Percentiles rank a stretch among this genome's conserved stretches.
These are phyloP conservation scores for Fraxinus sp. DNA, from an alignment of 305 asterid genomes.

Conservation along the genomic window DNA sequence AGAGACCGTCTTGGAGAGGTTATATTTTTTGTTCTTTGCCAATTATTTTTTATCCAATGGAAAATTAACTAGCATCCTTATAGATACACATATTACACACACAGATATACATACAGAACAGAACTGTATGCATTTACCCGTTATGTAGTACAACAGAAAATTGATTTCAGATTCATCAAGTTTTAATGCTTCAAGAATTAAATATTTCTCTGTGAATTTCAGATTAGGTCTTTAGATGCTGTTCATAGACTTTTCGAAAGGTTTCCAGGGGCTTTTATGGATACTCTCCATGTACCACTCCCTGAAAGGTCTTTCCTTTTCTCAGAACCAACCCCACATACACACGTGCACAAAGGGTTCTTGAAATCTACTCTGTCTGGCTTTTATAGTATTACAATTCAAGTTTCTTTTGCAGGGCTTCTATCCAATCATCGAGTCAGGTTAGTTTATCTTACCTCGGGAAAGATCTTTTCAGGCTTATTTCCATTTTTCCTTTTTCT, in stretches of 20 bases:
- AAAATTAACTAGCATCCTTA: not conserved
- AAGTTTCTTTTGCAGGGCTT: constrained; percentile 61
- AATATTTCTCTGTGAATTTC: constrained; percentile 36
- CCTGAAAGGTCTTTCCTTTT: constrained; percentile 53
- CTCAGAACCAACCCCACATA: not conserved
- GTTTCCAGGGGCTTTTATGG: constrained; percentile 90
- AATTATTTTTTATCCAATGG: not conserved
- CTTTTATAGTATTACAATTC: constrained; percentile 25
- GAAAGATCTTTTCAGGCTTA: constrained; percentile 11
- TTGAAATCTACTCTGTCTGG: constrained; percentile 1
- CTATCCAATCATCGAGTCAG: constrained; percentile 58
- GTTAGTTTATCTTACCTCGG: constrained; percentile 41
- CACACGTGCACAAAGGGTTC: not conserved
- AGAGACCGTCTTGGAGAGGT: constrained; percentile 99
- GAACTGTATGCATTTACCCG: constrained; percentile 1
- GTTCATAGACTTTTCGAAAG: constrained; percentile 92
- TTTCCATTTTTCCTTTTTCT: constrained; percentile 6
- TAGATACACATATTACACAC: not conserved
- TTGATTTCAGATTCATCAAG: constrained; percentile 11
- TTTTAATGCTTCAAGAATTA: constrained; percentile 15
- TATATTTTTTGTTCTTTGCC: constrained; percentile 15
- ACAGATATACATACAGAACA: not conserved
- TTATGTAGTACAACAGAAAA: not conserved
- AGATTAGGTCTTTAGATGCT: constrained; percentile 95
- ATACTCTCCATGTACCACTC: constrained; percentile 70